Conservation (phyloP, 176 grass and related monocot species). For the Cenchrus purpureus region DNA sequence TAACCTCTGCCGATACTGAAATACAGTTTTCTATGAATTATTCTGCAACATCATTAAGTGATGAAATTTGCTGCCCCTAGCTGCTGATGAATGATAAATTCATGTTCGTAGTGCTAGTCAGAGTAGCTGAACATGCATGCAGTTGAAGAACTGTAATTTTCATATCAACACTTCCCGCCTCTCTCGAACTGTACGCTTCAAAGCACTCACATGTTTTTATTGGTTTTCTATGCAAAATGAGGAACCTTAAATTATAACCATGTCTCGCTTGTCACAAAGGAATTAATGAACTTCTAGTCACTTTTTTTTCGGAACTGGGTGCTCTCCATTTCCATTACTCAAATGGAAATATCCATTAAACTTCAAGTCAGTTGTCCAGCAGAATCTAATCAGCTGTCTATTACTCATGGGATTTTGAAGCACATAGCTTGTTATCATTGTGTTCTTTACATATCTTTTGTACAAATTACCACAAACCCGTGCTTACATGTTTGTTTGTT, state of each 20-base stretch:
- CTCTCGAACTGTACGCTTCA: background rate
- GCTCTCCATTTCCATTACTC: background rate
- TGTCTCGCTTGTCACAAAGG: background rate
- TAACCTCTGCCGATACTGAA: background rate
- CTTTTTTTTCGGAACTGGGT: background rate
- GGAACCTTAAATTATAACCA: background rate
- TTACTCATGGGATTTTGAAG: background rate
- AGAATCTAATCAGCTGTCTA: background rate
- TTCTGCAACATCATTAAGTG: background rate
- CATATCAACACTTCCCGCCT: background rate
- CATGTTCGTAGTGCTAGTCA: background rate
- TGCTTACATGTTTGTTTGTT: background rate
- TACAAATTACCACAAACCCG: background rate
- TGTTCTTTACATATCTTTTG: background rate
- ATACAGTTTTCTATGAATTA: background rate
- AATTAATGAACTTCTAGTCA: background rate
- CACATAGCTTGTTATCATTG: background rate
- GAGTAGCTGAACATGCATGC: slow-evolving; percentile 8
- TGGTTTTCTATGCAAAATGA: background rate
- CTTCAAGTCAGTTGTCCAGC: background rate
- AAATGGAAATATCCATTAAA: background rate
- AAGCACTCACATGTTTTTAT: background rate
- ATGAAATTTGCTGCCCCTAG: background rate
- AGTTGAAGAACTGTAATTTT: background rate
- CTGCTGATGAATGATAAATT: background rate